A percentile compares a stretch with the other conserved stretches of the same genome.
Evolutionary conservation across 805 yeast species (phyloP).

Genomic region (Cyberlindnera petersonii): DNA sequence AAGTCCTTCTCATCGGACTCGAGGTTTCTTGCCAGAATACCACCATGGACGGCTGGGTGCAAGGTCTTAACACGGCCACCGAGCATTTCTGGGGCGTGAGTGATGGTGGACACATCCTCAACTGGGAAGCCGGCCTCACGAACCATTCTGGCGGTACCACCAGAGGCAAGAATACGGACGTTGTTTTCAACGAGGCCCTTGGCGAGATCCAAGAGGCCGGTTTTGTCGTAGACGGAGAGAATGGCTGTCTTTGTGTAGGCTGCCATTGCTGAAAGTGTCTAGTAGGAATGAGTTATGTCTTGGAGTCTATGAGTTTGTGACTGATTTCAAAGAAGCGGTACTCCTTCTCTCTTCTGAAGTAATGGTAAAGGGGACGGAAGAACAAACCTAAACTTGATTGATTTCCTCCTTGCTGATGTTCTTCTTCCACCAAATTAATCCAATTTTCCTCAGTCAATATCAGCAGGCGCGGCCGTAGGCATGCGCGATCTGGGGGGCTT

Average conservation of each 20-base stretch:
- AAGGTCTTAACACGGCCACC: conserved; percentile 98
- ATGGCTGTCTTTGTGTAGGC: conserved; percentile 78
- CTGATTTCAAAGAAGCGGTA: background rate
- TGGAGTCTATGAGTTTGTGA: background rate
- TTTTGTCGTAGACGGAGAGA: conserved; percentile 94
- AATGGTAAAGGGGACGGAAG: background rate
- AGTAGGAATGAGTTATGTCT: background rate
- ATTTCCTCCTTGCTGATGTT: background rate
- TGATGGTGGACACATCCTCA: conserved; percentile 89
- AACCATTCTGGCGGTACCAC: conserved; percentile 92
- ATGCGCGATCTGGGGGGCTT: conserved; percentile 3
- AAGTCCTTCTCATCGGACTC: conserved; percentile 89
- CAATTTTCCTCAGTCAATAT: conserved; percentile 14
- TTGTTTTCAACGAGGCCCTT: conserved; percentile 87
- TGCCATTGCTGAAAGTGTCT: conserved; percentile 18
- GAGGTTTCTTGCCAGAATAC: conserved; percentile 90
- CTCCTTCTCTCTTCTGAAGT: too few relatives aligned
- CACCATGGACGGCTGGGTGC: conserved; percentile 99
- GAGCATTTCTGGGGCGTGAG: conserved; percentile 98
- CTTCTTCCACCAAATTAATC: conserved; percentile 14
- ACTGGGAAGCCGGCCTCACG: conserved; percentile 98
- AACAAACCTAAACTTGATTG: conserved; percentile 4
- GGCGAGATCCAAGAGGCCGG: conserved; percentile 93
- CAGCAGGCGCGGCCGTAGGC: background rate
- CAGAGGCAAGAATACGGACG: conserved; percentile 92